Evolutionary conservation across 2,329 filamentous ascomycete genomes (phyloP), one percentile per base, ranked within the genome.

Genomic region (Alternaria panax): DNA sequence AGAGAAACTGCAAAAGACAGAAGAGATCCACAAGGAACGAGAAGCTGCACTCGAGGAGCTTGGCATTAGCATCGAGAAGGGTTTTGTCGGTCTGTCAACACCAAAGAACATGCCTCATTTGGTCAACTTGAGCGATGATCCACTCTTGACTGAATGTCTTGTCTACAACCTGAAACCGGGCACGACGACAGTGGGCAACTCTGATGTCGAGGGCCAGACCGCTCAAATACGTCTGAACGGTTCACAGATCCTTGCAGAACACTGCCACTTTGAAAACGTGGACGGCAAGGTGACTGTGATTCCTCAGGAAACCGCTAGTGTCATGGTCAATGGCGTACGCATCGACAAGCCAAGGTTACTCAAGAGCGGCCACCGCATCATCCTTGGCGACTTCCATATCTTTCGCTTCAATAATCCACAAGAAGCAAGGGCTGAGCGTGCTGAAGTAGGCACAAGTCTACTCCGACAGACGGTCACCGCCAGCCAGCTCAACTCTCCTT

Each of bases 51-150:
- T 99, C 45, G 95, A 99, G 81, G 95, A 99, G 77, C 86, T 99
- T 42, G 95, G 95, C 66, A 98, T 99, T 80, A 98, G 93, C 78
- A 99, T 99, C 67, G 95, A 99, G 76, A 99, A 99, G 78, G 95
- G 95, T 7, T 97, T 97, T 73, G 90, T 99, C 62, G 95, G 95
- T 14, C 83, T 99, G 62, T 94, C 92, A 60, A 98, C 93, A 20
- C 95, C 95, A 0, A 99, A 99, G 82, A 97, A 97, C 80, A 99
- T 98, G 92, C 95, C 95, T 8, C 95, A 99, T 87, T 81, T 99
- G 79, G 95, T 99, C 79, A 99, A 99, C 77, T 81, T 99, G 68
- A 97, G 93, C 66, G 82, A 85, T 57, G 83, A 85, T 66, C 95
- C 95, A 8, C 84, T 99, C 30, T 85, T 99, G 43, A 93, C 94